These are phyloP conservation scores for Penicillium cataractarum DNA, from an alignment of 495 filamentous ascomycete species.

Conservation along the genomic window DNA sequence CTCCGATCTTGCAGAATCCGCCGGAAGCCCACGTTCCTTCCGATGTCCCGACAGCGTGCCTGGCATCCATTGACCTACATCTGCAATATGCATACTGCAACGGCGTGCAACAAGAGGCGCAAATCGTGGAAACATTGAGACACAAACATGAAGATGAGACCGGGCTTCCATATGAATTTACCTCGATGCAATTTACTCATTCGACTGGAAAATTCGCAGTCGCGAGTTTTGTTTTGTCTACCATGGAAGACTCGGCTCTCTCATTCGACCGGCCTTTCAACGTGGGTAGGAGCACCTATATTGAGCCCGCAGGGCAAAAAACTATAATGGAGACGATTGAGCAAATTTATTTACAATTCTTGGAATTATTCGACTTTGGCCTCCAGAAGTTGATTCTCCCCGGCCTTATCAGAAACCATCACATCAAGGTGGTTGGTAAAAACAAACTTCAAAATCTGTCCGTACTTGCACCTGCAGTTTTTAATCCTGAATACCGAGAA, in stretches of 20 bases:
- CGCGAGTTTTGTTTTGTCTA: not conserved
- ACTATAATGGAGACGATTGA: not conserved
- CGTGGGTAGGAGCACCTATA: not conserved
- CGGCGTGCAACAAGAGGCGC: not conserved
- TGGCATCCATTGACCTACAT: constrained; percentile 31
- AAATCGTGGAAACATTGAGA: not conserved
- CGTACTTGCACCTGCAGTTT: constrained; percentile 37
- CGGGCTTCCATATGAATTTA: not conserved
- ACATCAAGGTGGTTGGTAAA: constrained; percentile 14
- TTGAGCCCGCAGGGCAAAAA: not conserved
- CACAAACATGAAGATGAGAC: not conserved
- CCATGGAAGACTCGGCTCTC: not conserved
- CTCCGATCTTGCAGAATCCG: constrained; percentile 20
- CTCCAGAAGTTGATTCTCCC: constrained; percentile 32
- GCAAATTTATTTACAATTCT: not conserved
- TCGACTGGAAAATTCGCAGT: not conserved
- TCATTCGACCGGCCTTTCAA: not conserved
- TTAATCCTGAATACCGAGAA: constrained; percentile 41
- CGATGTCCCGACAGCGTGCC: constrained; percentile 16
- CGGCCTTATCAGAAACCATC: not conserved
- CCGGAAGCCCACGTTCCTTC: constrained; percentile 26
- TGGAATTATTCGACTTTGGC: constrained; percentile 31
- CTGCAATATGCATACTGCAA: constrained; percentile 22
- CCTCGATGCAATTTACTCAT: not conserved
- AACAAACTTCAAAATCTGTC: constrained; percentile 26